Evolutionary conservation across 257 asterid species (phyloP).

Genomic region (Prunella vulgaris): DNA sequence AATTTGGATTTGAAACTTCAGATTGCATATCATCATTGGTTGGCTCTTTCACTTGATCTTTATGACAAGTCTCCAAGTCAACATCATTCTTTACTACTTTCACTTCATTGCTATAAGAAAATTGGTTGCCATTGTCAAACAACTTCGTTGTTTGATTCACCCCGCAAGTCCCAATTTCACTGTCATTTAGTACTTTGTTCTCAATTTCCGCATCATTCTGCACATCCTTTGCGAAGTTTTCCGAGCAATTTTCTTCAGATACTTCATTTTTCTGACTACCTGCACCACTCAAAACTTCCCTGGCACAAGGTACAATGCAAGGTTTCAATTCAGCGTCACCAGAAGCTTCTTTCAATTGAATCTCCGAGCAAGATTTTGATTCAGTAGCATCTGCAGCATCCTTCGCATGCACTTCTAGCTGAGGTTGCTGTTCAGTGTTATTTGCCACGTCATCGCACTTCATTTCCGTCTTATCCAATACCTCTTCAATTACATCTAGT

Average conservation of each 20-base stretch:
- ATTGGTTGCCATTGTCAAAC: conserved; percentile 25
- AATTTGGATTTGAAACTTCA: conserved; percentile 76
- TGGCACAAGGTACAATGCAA: conserved; percentile 13
- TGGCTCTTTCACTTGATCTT: conserved; percentile 49
- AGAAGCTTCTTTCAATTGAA: conserved; percentile 17
- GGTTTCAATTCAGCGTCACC: conserved; percentile 21
- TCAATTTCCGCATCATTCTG: conserved; percentile 27
- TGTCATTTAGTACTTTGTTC: conserved; percentile 21
- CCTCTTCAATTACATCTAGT: conserved; percentile 16
- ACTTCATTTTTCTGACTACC: conserved; percentile 19
- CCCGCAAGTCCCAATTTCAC: conserved; percentile 20
- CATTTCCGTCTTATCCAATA: conserved; percentile 21
- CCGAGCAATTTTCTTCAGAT: conserved; percentile 15
- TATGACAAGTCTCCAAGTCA: conserved; percentile 34
- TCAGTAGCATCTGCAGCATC: conserved; percentile 39
- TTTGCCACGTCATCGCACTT: conserved; percentile 17
- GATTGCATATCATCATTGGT: conserved; percentile 81
- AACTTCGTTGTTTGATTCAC: conserved; percentile 24
- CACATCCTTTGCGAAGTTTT: conserved; percentile 22
- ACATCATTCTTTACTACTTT: conserved; percentile 27
- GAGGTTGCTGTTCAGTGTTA: conserved; percentile 29
- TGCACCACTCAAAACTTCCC: conserved; percentile 12
- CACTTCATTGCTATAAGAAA: conserved; percentile 16
- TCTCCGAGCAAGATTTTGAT: conserved; percentile 10
- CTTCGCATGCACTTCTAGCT: conserved; percentile 28